Percentiles rank a stretch among this genome's conserved stretches.
phyloP scores from a whole-genome alignment of 306 rosid species.

The Luffa acutangula region DNA sequence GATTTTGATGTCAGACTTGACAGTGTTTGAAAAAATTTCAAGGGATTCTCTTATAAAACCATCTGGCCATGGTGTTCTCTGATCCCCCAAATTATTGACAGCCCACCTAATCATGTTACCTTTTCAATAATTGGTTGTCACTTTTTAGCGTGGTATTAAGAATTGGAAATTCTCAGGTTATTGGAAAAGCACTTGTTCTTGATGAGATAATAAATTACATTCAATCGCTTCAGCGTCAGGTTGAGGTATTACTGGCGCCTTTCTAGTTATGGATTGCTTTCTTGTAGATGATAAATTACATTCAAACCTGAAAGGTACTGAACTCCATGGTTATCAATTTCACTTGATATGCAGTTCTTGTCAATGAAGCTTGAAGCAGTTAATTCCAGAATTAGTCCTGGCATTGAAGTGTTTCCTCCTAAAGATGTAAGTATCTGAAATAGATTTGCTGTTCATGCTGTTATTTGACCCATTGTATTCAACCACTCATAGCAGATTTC shows the following conservation, averaged over 20 bases:
- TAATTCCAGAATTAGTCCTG: slow-evolving; percentile 55
- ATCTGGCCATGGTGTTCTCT: not conserved
- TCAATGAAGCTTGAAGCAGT: slow-evolving; percentile 96
- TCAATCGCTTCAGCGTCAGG: slow-evolving; percentile 83
- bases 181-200: slow-evolving; percentile 85
- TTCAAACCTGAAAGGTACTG: not conserved
- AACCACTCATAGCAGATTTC: not conserved
- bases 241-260: slow-evolving; percentile 46
- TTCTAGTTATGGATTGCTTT: slow-evolving; percentile 1
- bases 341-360: slow-evolving; percentile 51
- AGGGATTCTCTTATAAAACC: not conserved
- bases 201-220: slow-evolving; percentile 94
- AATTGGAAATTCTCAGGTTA: slow-evolving; percentile 42
- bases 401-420: slow-evolving; percentile 62
- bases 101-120: not conserved
- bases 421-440: slow-evolving; percentile 52
- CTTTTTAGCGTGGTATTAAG: not conserved
- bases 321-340: not conserved
- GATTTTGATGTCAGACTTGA: not conserved
- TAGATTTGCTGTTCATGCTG: not conserved
- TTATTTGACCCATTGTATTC: not conserved
- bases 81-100: not conserved
- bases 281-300: not conserved
- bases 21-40: not conserved
- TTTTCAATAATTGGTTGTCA: not conserved